Conservation (phyloP, 495 filamentous ascomycete species). For the Extremus antarcticus region DNA sequence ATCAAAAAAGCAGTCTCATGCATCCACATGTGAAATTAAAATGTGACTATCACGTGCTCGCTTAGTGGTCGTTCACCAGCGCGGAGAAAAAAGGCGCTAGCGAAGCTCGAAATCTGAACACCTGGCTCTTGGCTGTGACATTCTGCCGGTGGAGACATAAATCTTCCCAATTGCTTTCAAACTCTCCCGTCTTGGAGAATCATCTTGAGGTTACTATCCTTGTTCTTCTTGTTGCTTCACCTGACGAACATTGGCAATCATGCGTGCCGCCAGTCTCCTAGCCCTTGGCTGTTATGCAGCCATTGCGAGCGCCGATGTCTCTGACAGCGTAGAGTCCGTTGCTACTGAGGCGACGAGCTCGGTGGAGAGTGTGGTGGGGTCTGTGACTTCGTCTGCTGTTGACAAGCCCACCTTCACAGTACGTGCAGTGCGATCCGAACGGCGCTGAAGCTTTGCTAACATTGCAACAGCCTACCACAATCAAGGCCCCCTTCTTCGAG, state of each 20-base stretch:
- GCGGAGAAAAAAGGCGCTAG: too few species aligned
- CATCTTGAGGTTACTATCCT: not conserved
- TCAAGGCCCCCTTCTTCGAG: constrained; percentile 93
- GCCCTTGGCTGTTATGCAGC: constrained; percentile 29
- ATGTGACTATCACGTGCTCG: too few species aligned
- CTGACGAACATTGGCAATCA: constrained; percentile 9
- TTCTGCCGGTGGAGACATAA: too few species aligned
- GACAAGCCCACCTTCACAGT: constrained; percentile 84
- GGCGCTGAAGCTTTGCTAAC: constrained; percentile 9
- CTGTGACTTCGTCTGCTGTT: constrained; percentile 45
- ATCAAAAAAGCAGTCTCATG: too few species aligned
- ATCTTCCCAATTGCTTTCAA: too few species aligned
- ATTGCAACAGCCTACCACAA: constrained; percentile 55
- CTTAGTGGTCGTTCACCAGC: too few species aligned
- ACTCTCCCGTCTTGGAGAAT: too few species aligned
- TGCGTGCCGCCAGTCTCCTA: constrained; percentile 29
- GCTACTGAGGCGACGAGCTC: constrained; percentile 21
- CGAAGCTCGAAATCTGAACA: too few species aligned
- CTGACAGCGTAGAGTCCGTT: constrained; percentile 6
- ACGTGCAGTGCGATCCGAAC: constrained; percentile 34
- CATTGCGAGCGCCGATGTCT: constrained; percentile 25
- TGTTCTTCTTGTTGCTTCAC: constrained; percentile 2
- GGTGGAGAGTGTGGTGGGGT: constrained; percentile 30
- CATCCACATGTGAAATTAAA: too few species aligned
- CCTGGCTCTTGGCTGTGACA: too few species aligned